Base-by-base conservation (phyloP, 192 early-diverging fungal genomes). In the Phlyctochytrium arcticum region DNA sequence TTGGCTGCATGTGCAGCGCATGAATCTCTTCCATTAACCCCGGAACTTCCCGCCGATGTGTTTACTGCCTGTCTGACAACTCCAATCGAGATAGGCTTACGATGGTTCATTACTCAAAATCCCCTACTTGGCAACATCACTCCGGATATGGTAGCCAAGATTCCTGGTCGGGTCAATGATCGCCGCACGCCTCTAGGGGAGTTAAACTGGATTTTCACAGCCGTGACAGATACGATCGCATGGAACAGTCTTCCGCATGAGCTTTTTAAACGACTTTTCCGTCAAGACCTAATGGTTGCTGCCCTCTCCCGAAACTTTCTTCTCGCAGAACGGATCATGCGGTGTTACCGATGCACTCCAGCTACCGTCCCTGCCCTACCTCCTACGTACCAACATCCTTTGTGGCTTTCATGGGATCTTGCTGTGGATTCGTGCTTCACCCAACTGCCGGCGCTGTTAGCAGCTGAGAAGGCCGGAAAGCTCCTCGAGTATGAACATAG, bases 151-250 rank as follows among this genome's bases (percentile, higher is more conserved):
- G 91, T 95, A 29, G 77, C 84, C 44, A 83, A 87, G 54, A 78
- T 94, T 21, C 95, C 95, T 3, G 96, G 96, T 31, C 76, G 87
- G 29, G 75, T 92, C 27, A 89, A 89, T 68, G 95, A 96, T 61
- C 86, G 96, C 33, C 84, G 92, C 17, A 95, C 96, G 17, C 92
- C 96, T 0, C 78, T 97, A 12, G 96, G 96, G 44, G 96, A 99
- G 77, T 81, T 99, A 55, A 97, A 97, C 66, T 99, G 96, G 96
- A 95, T 99, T 17, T 96, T 99, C 67, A 97, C 95, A 4, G 89
- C 96, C 26, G 91, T 99, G 46, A 99, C 94, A 0, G 96, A 99
- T 72, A 97, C 95, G 5, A 99, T 99, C 58, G 96, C 96, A 6
- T 99, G 96, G 96, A 92, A 84, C 69, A 89, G 90, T 32, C 72